Base-by-base conservation (phyloP, 2,329 filamentous ascomycete genomes). In the Aureobasidium musti region DNA sequence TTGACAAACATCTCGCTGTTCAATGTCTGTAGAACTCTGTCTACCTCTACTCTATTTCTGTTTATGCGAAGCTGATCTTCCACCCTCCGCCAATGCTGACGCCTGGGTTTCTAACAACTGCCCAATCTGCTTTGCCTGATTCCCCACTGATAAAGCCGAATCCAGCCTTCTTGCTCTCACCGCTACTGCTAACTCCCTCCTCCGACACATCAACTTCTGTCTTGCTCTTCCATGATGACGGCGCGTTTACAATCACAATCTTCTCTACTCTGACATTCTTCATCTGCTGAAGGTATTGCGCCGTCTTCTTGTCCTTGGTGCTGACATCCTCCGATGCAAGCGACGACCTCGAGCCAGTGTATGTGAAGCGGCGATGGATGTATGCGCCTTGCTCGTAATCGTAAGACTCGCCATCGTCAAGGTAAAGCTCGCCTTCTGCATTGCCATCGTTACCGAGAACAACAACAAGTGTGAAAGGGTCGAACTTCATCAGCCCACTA, bases 331-430 rank as follows among this genome's bases (percentile, higher is more conserved):
- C 83, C 0, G 90, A 93, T 5, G 81, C 81, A n/a, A 98, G 81
- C 0, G 82, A 82, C 19, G 84, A 83, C 59, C 81, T 80, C 5
- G 77, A 74, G 68, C 79, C 80, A 33, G 82, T 79, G 68, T 93
- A 90, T 28, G 80, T 81, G 79, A 99, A 97, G 68, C 82, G 84
- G 67, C 92, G 91, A 79, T 97, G 89, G 72, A 98, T 93, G 78
- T 90, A 97, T 69, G 92, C 92, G 13, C 93, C 94, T 69, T 87
- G 82, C 77, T 96, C 83, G 75, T 91, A 92, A 65, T 97, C 92
- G 71, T 93, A 99, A 0, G 90, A 91, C 78, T 98, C 93, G 56
- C 95, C 95, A 71, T 99, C 95, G 74, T 99, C 95, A 35, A 92
- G 82, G 74, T 99, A 99, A 8, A 99, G 81, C 57, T 90, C 89